Evolutionary conservation across 768 basidiomycete genomes (phyloP).

Genomic region (Sistotremastrum niveocremeum): DNA sequence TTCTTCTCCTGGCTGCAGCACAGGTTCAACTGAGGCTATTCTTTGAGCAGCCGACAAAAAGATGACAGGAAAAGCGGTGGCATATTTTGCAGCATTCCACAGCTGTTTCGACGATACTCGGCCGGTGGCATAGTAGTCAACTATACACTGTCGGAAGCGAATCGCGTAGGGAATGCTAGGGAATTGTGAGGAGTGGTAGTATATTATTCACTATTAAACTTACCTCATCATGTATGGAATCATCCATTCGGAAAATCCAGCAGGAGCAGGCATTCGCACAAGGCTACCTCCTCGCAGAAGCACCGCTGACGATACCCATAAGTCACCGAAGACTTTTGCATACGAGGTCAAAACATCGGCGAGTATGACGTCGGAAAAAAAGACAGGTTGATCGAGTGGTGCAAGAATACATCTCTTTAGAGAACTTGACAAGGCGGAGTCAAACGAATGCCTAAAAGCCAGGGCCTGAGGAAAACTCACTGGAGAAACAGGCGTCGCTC

Average conservation of each 20-base stretch:
- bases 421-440: slow-evolving; percentile 32
- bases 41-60: slow-evolving; percentile 86
- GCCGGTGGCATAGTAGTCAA: slow-evolving; percentile 57
- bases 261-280: slow-evolving; percentile 43
- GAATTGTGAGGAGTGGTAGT: slow-evolving; percentile 5
- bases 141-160: slow-evolving; percentile 87
- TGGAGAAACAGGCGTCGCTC: slow-evolving; percentile 68
- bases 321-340: slow-evolving; percentile 90
- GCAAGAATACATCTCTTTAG: slow-evolving; percentile 63
- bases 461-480: slow-evolving; percentile 32
- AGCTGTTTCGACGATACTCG: slow-evolving; percentile 58
- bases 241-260: slow-evolving; percentile 59
- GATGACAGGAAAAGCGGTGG: slow-evolving; percentile 92
- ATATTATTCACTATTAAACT: slow-evolving; percentile 9
- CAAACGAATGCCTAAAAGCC: slow-evolving; percentile 1
- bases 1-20: slow-evolving; percentile 32
- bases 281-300: slow-evolving; percentile 75
- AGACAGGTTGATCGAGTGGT: slow-evolving; percentile 43
- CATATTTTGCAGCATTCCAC: slow-evolving; percentile 91
- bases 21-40: slow-evolving; percentile 46
- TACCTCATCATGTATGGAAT: slow-evolving; percentile 83
- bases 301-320: slow-evolving; percentile 83
- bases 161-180: slow-evolving; percentile 75
- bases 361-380: slow-evolving; percentile 86
- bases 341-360: slow-evolving; percentile 95